These are phyloP conservation scores for Purshia tridentata DNA, from an alignment of 306 rosid species.

Conservation along the genomic window DNA sequence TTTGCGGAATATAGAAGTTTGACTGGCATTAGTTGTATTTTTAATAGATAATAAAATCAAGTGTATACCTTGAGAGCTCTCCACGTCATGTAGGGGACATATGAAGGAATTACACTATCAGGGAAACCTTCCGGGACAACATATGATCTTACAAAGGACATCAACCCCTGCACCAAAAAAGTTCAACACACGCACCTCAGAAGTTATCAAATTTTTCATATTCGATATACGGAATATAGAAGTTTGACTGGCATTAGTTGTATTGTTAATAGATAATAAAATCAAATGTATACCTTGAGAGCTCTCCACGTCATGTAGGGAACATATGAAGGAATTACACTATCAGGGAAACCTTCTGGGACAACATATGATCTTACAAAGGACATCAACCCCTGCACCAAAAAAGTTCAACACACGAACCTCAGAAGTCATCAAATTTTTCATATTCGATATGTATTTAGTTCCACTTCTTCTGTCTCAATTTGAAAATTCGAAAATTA, in stretches of 20 bases:
- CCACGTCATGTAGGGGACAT: conserved; percentile 97
- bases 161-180: conserved; percentile 56
- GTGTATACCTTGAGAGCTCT: conserved; percentile 83
- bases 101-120: conserved; percentile 77
- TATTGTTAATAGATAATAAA: background rate
- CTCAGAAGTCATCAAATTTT: conserved; percentile 5
- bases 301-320: conserved; percentile 99
- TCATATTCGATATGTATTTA: background rate
- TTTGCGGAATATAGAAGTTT: background rate
- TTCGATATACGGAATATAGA: background rate
- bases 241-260: background rate
- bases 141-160: conserved; percentile 76
- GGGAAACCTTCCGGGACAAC: conserved; percentile 99
- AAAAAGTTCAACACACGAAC: background rate
- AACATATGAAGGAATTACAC: conserved; percentile 83
- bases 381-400: conserved; percentile 66
- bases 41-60: background rate
- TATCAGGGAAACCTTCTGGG: conserved; percentile 92
- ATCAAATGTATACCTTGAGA: conserved; percentile 59
- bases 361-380: conserved; percentile 90
- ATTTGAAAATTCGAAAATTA: background rate
- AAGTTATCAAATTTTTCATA: conserved; percentile 8
- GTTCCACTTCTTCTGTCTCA: background rate
- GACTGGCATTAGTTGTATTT: background rate
- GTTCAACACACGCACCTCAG: background rate